Percentiles rank a stretch among this genome's conserved stretches.
These are phyloP conservation scores for Paspalum vaginatum DNA, from an alignment of 176 grass and related monocot genomes.

Conservation along the genomic window DNA sequence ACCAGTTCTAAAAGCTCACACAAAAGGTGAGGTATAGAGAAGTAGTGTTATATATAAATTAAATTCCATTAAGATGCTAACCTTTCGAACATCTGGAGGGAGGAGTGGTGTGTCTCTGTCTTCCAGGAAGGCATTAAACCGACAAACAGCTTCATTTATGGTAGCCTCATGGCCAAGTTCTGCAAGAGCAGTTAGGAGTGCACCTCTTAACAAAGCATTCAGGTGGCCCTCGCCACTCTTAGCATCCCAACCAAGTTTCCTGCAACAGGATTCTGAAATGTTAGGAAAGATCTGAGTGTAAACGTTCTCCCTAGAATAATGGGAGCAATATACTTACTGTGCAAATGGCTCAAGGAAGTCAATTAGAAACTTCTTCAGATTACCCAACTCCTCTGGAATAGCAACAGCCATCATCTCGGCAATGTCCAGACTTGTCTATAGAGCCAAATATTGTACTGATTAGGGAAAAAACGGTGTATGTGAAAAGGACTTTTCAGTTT, in stretches of 20 bases:
- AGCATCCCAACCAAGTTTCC: conserved; percentile 88
- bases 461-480: neutral
- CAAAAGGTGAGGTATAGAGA: no score
- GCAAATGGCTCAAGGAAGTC: conserved; percentile 72
- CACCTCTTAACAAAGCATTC: conserved; percentile 83
- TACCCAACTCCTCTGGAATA: conserved; percentile 64
- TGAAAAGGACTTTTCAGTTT: neutral
- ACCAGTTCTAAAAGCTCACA: no score
- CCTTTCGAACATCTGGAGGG: conserved; percentile 84
- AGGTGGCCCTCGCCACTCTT: conserved; percentile 68
- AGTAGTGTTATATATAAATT: conserved; percentile 17
- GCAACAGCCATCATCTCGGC: conserved; percentile 65
- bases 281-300: conserved; percentile 27
- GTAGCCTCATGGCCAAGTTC: conserved; percentile 74
- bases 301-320: conserved; percentile 21
- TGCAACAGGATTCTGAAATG: conserved; percentile 36
- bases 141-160: conserved; percentile 64
- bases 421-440: conserved; percentile 69
- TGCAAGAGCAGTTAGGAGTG: conserved; percentile 63
- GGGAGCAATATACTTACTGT: conserved; percentile 55
- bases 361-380: conserved; percentile 81
- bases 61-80: conserved; percentile 31
- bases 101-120: conserved; percentile 77
- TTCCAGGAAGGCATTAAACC: conserved; percentile 72
- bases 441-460: conserved; percentile 38